These are phyloP conservation scores for Trifolium repens DNA, from an alignment of 306 rosid genomes.

Conservation along the genomic window DNA sequence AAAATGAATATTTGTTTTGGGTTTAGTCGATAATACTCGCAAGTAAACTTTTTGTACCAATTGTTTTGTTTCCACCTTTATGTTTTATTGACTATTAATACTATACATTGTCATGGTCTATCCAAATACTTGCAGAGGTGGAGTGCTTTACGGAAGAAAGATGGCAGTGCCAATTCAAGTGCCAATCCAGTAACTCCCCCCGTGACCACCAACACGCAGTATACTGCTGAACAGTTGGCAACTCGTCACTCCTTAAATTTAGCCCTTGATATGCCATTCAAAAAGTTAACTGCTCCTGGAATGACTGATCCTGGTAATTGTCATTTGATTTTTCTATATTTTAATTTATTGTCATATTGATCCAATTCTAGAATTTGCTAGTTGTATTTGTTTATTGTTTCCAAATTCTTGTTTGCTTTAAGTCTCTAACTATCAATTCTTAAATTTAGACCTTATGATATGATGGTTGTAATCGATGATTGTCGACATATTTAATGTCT, in stretches of 20 bases:
- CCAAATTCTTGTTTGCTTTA: not conserved
- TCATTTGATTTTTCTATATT: conserved; percentile 30
- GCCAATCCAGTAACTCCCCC: not conserved
- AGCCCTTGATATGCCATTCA: conserved; percentile 76
- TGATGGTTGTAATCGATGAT: conserved; percentile 4
- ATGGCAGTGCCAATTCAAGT: conserved; percentile 41
- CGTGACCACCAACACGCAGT: conserved; percentile 56
- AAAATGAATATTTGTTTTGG: conserved; percentile 28
- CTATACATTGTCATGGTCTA: conserved; percentile 46
- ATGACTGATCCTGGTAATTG: conserved; percentile 57
- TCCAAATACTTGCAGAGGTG: conserved; percentile 71
- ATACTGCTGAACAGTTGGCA: conserved; percentile 77
- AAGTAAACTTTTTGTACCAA: conserved; percentile 2
- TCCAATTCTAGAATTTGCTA: conserved; percentile 18
- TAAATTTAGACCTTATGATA: conserved; percentile 21
- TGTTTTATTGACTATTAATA: conserved; percentile 31
- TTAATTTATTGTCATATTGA: conserved; percentile 23
- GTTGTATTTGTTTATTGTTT: conserved; percentile 12
- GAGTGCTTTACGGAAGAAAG: conserved; percentile 70
- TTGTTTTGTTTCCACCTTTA: conserved; percentile 18
- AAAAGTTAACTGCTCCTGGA: conserved; percentile 61
- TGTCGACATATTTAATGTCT: not conserved
- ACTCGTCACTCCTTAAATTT: conserved; percentile 78
- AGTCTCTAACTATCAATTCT: conserved; percentile 22
- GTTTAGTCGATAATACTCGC: not conserved